phyloP scores from a whole-genome alignment of 202 grass and related monocot species.

The Hordeum pubiflorum region DNA sequence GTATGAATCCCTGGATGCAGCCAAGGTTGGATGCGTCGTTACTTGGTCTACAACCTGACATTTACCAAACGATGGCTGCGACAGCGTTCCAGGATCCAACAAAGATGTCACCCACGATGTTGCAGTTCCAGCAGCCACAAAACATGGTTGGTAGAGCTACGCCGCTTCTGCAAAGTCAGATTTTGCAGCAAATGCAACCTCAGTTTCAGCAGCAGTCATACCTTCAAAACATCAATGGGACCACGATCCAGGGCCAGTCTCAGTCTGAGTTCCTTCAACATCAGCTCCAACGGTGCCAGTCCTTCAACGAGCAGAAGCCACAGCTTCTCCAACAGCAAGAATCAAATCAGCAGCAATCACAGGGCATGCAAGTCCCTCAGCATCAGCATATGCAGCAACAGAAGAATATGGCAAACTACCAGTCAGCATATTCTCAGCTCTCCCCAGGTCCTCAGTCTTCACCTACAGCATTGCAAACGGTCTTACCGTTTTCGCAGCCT shows the following conservation, averaged over 20 bases:
- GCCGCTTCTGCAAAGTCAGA: slow-evolving; percentile 49
- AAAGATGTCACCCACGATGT: slow-evolving; percentile 54
- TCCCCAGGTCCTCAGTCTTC: slow-evolving; percentile 36
- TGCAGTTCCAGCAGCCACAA: slow-evolving; percentile 89
- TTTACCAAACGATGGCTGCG: slow-evolving; percentile 60
- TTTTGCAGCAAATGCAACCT: slow-evolving; percentile 61
- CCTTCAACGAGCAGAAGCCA: slow-evolving; percentile 50
- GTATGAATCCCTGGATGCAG: slow-evolving; percentile 76
- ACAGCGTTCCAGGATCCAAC: slow-evolving; percentile 46
- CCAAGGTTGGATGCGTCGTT: slow-evolving; percentile 63
- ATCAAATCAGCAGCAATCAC: slow-evolving; percentile 36
- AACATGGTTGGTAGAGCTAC: slow-evolving; percentile 44
- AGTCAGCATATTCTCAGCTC: slow-evolving; percentile 46
- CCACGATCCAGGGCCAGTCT: slow-evolving; percentile 28
- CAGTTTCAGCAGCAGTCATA: slow-evolving; percentile 64
- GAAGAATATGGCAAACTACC: slow-evolving; percentile 41
- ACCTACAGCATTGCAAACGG: slow-evolving; percentile 36
- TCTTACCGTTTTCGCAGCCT: slow-evolving; percentile 49
- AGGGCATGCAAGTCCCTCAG: slow-evolving; percentile 38
- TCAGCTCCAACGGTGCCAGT: slow-evolving; percentile 35
- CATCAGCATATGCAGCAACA: slow-evolving; percentile 55
- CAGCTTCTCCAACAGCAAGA: slow-evolving; percentile 56
- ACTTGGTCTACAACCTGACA: slow-evolving; percentile 66
- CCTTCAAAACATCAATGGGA: slow-evolving; percentile 48
- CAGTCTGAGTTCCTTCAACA: slow-evolving; percentile 61